These are phyloP conservation scores for Firmiana major DNA, from an alignment of 345 rosid genomes.

Conservation along the genomic window DNA sequence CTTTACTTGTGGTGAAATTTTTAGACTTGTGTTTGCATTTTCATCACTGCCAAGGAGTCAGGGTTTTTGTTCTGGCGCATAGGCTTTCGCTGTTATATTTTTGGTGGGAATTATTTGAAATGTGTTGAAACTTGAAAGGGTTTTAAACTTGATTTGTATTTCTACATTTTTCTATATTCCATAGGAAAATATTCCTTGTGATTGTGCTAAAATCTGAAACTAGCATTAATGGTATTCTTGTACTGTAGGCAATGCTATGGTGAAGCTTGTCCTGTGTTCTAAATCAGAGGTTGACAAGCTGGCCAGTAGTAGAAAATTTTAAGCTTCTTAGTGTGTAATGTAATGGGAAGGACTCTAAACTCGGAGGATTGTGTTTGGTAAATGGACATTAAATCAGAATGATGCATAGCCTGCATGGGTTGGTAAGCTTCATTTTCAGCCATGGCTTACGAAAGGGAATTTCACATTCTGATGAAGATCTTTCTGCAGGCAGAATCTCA, in stretches of 20 bases:
- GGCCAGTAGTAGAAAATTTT: too few relatives aligned
- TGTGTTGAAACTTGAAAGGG: not conserved
- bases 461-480: too few relatives aligned
- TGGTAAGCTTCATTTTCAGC: not conserved
- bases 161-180: not conserved
- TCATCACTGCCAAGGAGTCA: not conserved
- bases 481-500: too few relatives aligned
- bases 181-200: not conserved
- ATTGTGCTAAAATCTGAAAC: not conserved
- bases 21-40: conserved; percentile 3
- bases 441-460: not conserved
- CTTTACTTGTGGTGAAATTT: not conserved
- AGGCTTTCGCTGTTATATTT: not conserved
- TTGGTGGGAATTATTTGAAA: not conserved
- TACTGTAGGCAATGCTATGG: not conserved
- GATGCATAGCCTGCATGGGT: not conserved
- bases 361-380: too few relatives aligned
- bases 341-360: too few relatives aligned
- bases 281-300: too few relatives aligned
- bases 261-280: not conserved
- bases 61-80: conserved; percentile 8
- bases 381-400: too few relatives aligned
- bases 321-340: too few relatives aligned
- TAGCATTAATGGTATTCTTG: not conserved
- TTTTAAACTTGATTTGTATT: not conserved